These are phyloP conservation scores for Triticum urartu DNA, from an alignment of 176 grass and related monocot genomes.

Conservation along the genomic window DNA sequence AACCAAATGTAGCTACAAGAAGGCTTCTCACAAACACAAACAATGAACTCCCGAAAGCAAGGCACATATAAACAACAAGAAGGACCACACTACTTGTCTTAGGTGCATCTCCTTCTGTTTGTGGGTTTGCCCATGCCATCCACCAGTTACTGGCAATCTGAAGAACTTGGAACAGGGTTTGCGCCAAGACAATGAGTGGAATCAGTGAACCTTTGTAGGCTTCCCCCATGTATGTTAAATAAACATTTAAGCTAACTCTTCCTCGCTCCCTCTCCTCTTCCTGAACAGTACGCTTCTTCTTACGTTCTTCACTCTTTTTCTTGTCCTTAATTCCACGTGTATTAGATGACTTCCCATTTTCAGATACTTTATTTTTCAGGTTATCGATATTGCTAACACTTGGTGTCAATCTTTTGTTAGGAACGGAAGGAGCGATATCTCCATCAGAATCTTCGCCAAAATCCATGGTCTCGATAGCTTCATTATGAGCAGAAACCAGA, in stretches of 20 bases:
- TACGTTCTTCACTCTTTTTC: constrained; percentile 43
- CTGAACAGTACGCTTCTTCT: constrained; percentile 57
- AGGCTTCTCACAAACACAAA: constrained; percentile 97
- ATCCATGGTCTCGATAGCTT: constrained; percentile 93
- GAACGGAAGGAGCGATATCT: constrained; percentile 50
- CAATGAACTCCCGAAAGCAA: constrained; percentile 93
- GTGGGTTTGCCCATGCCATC: constrained; percentile 99
- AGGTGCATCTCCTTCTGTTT: constrained; percentile 74
- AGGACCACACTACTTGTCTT: constrained; percentile 76
- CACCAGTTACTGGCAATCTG: constrained; percentile 99
- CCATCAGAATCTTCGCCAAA: constrained; percentile 63
- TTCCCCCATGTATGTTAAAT: constrained; percentile 94
- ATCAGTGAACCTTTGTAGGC: constrained; percentile 89
- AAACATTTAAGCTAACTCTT: constrained; percentile 88
- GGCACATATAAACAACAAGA: constrained; percentile 89
- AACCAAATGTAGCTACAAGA: constrained; percentile 98
- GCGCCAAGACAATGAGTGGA: constrained; percentile 87
- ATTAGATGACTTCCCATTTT: constrained; percentile 62
- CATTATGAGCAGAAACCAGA: constrained; percentile 87
- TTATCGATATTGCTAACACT: constrained; percentile 80
- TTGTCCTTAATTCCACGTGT: constrained; percentile 58
- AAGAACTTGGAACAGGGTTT: constrained; percentile 89
- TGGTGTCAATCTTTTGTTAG: constrained; percentile 60
- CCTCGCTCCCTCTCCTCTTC: constrained; percentile 95
- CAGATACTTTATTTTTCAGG: constrained; percentile 58